phyloP scores from a whole-genome alignment of 176 grass and related monocot species.

The Echinochloa phyllopogon region DNA sequence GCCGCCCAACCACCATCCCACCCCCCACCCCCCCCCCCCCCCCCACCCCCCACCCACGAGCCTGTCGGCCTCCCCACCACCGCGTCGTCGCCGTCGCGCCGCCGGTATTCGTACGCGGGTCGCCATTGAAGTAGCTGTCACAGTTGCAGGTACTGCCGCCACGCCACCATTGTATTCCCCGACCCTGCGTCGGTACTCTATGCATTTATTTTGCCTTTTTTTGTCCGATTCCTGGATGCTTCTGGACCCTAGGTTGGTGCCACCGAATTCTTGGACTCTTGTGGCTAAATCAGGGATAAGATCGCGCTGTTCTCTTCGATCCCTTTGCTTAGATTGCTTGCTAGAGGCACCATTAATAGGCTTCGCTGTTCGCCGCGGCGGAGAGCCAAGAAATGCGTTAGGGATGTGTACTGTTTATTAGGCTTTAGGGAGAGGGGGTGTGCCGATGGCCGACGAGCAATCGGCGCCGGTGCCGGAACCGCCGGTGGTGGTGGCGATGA shows the following conservation, averaged over 20 bases:
- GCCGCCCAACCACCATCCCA: too few species aligned
- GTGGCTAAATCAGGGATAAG: constrained; percentile 40
- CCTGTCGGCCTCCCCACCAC: neutral
- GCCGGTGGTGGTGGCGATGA: constrained; percentile 75
- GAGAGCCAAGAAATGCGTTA: constrained; percentile 20
- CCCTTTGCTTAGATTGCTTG: neutral
- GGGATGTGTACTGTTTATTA: neutral
- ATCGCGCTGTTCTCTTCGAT: neutral
- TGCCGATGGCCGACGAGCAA: constrained; percentile 32
- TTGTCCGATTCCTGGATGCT: constrained; percentile 25
- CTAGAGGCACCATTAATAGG: constrained; percentile 12
- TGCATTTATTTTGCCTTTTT: neutral
- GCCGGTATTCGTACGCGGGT: neutral
- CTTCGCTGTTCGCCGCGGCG: neutral
- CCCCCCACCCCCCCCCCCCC: too few species aligned
- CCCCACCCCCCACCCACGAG: too few species aligned
- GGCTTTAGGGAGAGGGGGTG: neutral
- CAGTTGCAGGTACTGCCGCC: neutral
- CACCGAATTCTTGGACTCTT: constrained; percentile 39
- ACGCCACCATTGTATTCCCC: neutral
- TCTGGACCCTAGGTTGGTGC: constrained; percentile 33
- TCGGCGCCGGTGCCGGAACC: neutral
- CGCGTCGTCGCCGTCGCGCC: neutral
- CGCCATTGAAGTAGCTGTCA: neutral
- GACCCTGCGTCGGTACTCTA: neutral